Evolutionary conservation across 2,329 filamentous ascomycete species (phyloP), one percentile per base, ranked within the genome.

Genomic region (Colletotrichum trifolii): DNA sequence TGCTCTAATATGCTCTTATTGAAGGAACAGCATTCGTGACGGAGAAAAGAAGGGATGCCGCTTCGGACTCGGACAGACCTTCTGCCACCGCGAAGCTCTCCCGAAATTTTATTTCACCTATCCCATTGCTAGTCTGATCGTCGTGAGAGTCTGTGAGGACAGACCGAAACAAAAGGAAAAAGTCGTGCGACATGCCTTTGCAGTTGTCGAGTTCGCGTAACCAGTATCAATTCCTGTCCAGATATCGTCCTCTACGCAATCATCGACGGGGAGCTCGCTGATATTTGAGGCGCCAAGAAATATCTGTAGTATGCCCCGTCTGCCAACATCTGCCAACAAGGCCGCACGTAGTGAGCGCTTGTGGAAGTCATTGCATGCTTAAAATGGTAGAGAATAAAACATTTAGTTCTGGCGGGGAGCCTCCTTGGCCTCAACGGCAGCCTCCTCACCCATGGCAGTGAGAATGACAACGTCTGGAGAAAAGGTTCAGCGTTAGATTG

Each of bases 401-500:
- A 40, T 54, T 64, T 67, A 68, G 40, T 36, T 38, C 71, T 77
- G 75, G 68, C 75, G 74, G 80, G 92, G 89, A 81, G 92, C 93
- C 85, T 97, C 94, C 90, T 98, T 98, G 83, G 90, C 91, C 79
- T 97, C 94, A 79, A 97, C 91, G 77, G 90, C 91, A 74, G 87
- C 83, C 87, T 98, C 92, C 85, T 99, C 95, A 78, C 92, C 92
- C 96, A 99, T 99, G 79, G 96, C 89, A 75, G 93, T 92, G 78
- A 97, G 91, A 79, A 99, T 89, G 75, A 95, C 91, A 75, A 98
- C 91, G 83, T 94, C 94, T 97, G 69, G 10, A 48, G 34, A 47
- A 47, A 60, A 25, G 38, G 33, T 45, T 65, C 47, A 43, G 55
- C 58, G 2, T 25, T 25, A 25, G 2, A 17, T 49, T 54, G 66